phyloP scores from a whole-genome alignment of 1,284 basidiomycete species.

The Gomphus sp. region DNA sequence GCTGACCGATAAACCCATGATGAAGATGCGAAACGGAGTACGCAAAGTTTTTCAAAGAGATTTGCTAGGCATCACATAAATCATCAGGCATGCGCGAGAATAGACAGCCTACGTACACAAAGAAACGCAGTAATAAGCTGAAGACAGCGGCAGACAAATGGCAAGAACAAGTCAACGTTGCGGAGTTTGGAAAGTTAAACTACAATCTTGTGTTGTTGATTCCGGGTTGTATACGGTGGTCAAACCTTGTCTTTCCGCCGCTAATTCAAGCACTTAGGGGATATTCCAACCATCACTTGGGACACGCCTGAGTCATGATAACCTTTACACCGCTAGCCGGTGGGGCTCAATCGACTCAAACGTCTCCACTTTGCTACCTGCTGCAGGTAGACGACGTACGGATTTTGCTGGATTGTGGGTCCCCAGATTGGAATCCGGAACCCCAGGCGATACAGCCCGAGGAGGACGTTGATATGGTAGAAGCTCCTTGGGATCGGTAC shows the following conservation, averaged over 20 bases:
- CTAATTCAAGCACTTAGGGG: neutral
- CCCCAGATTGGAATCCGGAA: conserved; percentile 76
- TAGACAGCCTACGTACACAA: neutral
- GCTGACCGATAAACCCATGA: conserved; percentile 11
- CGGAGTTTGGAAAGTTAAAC: neutral
- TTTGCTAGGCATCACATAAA: neutral
- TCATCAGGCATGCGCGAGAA: neutral
- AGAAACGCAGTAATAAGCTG: conserved; percentile 4
- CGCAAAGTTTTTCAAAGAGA: neutral
- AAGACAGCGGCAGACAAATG: neutral
- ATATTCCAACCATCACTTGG: neutral
- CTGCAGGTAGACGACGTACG: conserved; percentile 92
- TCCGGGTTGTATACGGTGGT: neutral
- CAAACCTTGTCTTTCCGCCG: neutral
- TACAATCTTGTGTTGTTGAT: no score
- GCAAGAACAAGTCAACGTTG: neutral
- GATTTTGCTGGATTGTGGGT: conserved; percentile 92
- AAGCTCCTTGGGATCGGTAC: conserved; percentile 48
- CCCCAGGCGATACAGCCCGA: conserved; percentile 24
- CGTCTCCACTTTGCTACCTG: conserved; percentile 71
- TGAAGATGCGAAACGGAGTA: neutral
- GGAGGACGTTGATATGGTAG: conserved; percentile 25
- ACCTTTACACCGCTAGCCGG: conserved; percentile 88
- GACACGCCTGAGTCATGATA: conserved; percentile 53
- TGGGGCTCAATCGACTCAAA: conserved; percentile 59